Evolutionary conservation across 2,329 filamentous ascomycete species (phyloP).

Genomic region (Verticillium klebahnii): DNA sequence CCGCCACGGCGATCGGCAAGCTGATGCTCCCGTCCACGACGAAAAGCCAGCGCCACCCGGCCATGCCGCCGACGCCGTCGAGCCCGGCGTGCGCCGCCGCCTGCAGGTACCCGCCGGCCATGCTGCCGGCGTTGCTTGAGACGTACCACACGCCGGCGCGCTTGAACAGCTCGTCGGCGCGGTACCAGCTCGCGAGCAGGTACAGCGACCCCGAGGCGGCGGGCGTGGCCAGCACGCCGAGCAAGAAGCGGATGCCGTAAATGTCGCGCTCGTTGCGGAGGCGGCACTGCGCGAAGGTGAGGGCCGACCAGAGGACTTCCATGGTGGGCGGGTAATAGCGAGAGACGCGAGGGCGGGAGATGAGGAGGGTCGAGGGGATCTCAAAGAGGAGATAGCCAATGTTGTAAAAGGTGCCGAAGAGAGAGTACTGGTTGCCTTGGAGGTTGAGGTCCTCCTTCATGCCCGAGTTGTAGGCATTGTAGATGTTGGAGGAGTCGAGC

Average conservation of each 20-base stretch:
- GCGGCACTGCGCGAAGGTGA: slow-evolving; percentile 12
- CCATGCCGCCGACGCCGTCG: slow-evolving; percentile 37
- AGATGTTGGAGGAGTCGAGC: slow-evolving; percentile 24
- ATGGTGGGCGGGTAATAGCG: slow-evolving; percentile 13
- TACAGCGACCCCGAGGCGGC: slow-evolving; percentile 15
- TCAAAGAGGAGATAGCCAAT: slow-evolving; percentile 14
- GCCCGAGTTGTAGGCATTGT: slow-evolving; percentile 29
- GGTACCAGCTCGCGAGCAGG: slow-evolving; percentile 24
- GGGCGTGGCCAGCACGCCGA: slow-evolving; percentile 18
- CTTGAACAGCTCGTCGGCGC: slow-evolving; percentile 32
- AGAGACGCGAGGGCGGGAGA: slow-evolving; percentile 10
- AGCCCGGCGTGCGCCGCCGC: slow-evolving; percentile 44
- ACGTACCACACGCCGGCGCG: slow-evolving; percentile 42
- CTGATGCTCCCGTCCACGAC: slow-evolving; percentile 50
- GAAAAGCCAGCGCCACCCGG: slow-evolving; percentile 45
- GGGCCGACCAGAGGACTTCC: slow-evolving; percentile 11
- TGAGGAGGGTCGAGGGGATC: slow-evolving; percentile 13
- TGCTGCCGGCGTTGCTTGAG: slow-evolving; percentile 39
- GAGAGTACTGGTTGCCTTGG: slow-evolving; percentile 13
- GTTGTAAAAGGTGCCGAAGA: slow-evolving; percentile 10
- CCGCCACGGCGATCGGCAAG: slow-evolving; percentile 42
- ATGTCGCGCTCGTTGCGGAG: slow-evolving; percentile 16
- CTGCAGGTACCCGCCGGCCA: slow-evolving; percentile 46
- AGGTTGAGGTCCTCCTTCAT: slow-evolving; percentile 30
- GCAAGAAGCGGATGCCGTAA: slow-evolving; percentile 21